These are phyloP conservation scores for Przewalskia tangutica DNA, from an alignment of 257 asterid species.

Conservation along the genomic window DNA sequence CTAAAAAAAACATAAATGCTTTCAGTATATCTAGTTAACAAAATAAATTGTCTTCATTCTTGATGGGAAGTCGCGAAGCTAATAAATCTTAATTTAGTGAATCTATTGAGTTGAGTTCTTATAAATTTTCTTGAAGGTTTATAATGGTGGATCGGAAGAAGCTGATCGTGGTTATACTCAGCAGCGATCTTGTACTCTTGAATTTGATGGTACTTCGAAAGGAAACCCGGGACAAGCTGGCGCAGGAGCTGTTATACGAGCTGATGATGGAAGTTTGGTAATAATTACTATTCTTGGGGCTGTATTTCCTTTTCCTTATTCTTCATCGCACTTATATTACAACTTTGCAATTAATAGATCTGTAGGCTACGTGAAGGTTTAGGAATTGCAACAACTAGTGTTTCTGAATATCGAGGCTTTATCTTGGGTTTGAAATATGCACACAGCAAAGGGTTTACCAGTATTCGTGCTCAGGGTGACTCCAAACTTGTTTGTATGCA, in stretches of 20 bases:
- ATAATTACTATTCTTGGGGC: neutral
- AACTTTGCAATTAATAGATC: neutral
- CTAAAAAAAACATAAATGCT: neutral
- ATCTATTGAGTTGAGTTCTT: neutral
- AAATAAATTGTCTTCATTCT: neutral
- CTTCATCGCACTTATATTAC: neutral
- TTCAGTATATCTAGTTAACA: neutral
- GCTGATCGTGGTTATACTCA: neutral
- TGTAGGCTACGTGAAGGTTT: slow-evolving; percentile 18
- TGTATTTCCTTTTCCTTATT: neutral
- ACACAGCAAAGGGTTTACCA: slow-evolving; percentile 14
- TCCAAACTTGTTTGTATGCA: slow-evolving; percentile 19
- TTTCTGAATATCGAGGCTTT: slow-evolving; percentile 14
- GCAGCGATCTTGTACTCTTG: slow-evolving; percentile 18
- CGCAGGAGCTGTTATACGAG: slow-evolving; percentile 21
- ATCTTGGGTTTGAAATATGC: slow-evolving; percentile 19
- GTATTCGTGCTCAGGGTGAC: slow-evolving; percentile 18
- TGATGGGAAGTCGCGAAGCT: neutral
- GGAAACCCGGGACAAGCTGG: slow-evolving; percentile 15
- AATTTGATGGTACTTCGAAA: slow-evolving; percentile 19
- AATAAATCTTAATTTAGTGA: neutral
- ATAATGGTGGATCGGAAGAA: neutral
- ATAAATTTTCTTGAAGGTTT: neutral
- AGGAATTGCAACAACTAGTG: slow-evolving; percentile 12
- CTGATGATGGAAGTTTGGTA: slow-evolving; percentile 20